A percentile compares a stretch with the other conserved stretches of the same genome.
Evolutionary conservation across 108 stramenopile species (phyloP).

Genomic region (Nitzschia sp.): DNA sequence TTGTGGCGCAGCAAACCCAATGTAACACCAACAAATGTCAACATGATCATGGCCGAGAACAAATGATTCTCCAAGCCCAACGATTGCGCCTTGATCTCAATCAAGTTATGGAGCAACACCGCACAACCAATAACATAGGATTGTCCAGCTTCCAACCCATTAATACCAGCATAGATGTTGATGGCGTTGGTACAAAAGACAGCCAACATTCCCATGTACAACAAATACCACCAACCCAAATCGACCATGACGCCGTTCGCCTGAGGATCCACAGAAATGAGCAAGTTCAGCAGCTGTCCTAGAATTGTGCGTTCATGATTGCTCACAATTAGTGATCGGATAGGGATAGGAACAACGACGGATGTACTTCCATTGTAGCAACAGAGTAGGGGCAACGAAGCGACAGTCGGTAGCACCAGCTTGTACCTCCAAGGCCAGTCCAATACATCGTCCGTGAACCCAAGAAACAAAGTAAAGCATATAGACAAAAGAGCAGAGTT

Average conservation of each 20-base stretch:
- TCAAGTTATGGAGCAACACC: constrained; percentile 78
- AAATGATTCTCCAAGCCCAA: constrained; percentile 70
- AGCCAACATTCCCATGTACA: constrained; percentile 96
- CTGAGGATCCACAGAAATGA: constrained; percentile 70
- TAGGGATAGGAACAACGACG: constrained; percentile 84
- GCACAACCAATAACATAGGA: constrained; percentile 84
- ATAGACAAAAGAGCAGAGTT: constrained; percentile 92
- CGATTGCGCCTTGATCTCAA: constrained; percentile 57
- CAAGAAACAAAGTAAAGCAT: constrained; percentile 95
- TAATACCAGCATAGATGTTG: constrained; percentile 99
- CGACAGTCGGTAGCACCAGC: constrained; percentile 89
- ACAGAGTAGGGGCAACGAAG: constrained; percentile 91
- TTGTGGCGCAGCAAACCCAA: constrained; percentile 86
- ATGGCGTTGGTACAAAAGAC: constrained; percentile 99
- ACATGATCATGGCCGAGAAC: constrained; percentile 82
- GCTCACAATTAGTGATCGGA: constrained; percentile 57
- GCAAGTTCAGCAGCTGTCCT: constrained; percentile 43
- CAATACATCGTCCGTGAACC: constrained; percentile 95
- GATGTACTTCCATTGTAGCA: constrained; percentile 94
- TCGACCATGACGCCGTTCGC: constrained; percentile 79
- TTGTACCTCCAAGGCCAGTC: constrained; percentile 99
- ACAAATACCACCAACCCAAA: constrained; percentile 81
- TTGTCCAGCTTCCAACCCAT: constrained; percentile 98
- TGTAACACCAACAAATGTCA: constrained; percentile 83
- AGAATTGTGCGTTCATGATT: constrained; percentile 55